phyloP scores from a whole-genome alignment of 176 grass and related monocot genomes.

The Pharus latifolius region DNA sequence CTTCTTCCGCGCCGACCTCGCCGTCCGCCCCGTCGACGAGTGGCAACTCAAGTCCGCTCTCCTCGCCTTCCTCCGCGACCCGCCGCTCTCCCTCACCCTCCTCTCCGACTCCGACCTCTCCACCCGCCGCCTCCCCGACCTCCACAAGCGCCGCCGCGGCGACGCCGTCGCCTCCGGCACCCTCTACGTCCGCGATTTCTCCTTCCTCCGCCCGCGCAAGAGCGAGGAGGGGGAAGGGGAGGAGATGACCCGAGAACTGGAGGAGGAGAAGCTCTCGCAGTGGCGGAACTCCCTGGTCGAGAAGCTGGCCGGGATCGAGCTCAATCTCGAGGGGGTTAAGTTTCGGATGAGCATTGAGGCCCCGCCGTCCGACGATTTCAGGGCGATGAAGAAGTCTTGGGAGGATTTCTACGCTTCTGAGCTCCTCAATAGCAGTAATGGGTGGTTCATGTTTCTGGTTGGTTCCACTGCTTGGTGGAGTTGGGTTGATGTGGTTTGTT shows the following conservation, averaged over 20 bases:
- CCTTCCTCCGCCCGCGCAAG: constrained; percentile 36
- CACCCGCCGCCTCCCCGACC: constrained; percentile 45
- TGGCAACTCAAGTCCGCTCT: constrained; percentile 80
- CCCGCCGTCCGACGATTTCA: constrained; percentile 56
- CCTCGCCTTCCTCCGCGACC: constrained; percentile 60
- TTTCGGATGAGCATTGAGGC: constrained; percentile 70
- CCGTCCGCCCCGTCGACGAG: constrained; percentile 72
- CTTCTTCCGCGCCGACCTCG: constrained; percentile 74
- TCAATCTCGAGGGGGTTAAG: constrained; percentile 79
- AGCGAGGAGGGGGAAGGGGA: constrained; percentile 7
- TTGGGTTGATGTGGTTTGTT: not conserved
- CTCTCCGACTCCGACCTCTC: constrained; percentile 56
- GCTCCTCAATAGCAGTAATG: constrained; percentile 49
- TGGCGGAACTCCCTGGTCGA: constrained; percentile 60
- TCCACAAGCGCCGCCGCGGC: constrained; percentile 72
- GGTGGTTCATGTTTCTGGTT: constrained; percentile 1
- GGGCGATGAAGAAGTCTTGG: constrained; percentile 73
- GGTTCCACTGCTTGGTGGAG: constrained; percentile 4
- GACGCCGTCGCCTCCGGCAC: constrained; percentile 72
- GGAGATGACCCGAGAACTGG: constrained; percentile 33
- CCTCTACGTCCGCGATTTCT: constrained; percentile 62
- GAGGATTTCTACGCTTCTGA: constrained; percentile 76
- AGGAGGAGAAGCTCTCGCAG: constrained; percentile 39
- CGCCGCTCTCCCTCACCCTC: constrained; percentile 40
- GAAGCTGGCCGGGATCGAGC: constrained; percentile 60